phyloP scores from a whole-genome alignment of 768 basidiomycete species.

The Gautieria morchelliformis region DNA sequence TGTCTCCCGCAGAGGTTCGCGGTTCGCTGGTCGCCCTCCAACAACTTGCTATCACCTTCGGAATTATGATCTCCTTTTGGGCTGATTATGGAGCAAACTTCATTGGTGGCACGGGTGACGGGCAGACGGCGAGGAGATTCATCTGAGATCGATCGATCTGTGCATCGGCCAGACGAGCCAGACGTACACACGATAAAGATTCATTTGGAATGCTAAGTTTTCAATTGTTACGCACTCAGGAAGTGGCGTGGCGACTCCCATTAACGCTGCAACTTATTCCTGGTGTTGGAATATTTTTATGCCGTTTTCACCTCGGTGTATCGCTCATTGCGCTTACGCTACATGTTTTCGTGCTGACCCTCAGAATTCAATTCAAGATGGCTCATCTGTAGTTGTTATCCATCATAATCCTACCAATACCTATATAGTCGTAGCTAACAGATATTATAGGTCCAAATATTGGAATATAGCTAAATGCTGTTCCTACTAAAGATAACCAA shows the following conservation, averaged over 20 bases:
- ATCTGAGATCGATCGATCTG: no score
- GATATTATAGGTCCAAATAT: no score
- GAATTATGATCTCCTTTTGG: constrained; percentile 57
- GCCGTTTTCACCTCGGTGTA: constrained; percentile 57
- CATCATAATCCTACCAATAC: no score
- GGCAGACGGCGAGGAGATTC: constrained; percentile 24
- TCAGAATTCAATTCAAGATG: constrained; percentile 27
- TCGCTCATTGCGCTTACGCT: constrained; percentile 25
- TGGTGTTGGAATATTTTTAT: constrained; percentile 64
- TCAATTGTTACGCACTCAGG: constrained; percentile 23
- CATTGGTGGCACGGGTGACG: constrained; percentile 50
- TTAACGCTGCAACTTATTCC: constrained; percentile 68
- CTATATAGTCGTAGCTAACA: no score
- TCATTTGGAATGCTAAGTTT: constrained; percentile 12
- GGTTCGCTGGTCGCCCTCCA: constrained; percentile 75
- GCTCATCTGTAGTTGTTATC: no score
- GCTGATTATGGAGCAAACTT: constrained; percentile 51
- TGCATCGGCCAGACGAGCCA: no score
- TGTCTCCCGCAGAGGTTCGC: constrained; percentile 74
- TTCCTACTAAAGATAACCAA: no score
- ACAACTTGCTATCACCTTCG: constrained; percentile 74
- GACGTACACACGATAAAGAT: no score
- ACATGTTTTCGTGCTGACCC: neutral
- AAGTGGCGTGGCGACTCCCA: constrained; percentile 71
- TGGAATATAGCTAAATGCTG: no score